Evolutionary conservation across 306 rosid genomes (phyloP).

Genomic region (Cucumis sativus): Cucumber_9930_V3 NC_026660.2:12030001-12030500

Average conservation of each 20-base stretch:
- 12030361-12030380: conserved; percentile 75
- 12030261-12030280: conserved; percentile 94
- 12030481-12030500: conserved; percentile 55
- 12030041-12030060: too few relatives aligned
- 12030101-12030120: too few relatives aligned
- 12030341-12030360: conserved; percentile 69
- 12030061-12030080: too few relatives aligned
- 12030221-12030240: conserved; percentile 63
- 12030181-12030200: too few relatives aligned
- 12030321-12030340: conserved; percentile 75
- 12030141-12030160: too few relatives aligned
- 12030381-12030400: conserved; percentile 76
- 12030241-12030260: conserved; percentile 53
- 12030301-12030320: conserved; percentile 63
- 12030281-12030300: conserved; percentile 90
- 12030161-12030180: too few relatives aligned
- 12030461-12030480: conserved; percentile 40
- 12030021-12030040: too few relatives aligned
- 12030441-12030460: conserved; percentile 77
- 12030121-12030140: too few relatives aligned
- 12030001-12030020: too few relatives aligned
- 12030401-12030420: conserved; percentile 96
- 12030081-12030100: too few relatives aligned
- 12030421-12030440: conserved; percentile 80
- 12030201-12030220: too few relatives aligned